These are phyloP conservation scores for Phytophthora pluvialis DNA, from an alignment of 352 stramenopile genomes.

Conservation along the genomic window DNA sequence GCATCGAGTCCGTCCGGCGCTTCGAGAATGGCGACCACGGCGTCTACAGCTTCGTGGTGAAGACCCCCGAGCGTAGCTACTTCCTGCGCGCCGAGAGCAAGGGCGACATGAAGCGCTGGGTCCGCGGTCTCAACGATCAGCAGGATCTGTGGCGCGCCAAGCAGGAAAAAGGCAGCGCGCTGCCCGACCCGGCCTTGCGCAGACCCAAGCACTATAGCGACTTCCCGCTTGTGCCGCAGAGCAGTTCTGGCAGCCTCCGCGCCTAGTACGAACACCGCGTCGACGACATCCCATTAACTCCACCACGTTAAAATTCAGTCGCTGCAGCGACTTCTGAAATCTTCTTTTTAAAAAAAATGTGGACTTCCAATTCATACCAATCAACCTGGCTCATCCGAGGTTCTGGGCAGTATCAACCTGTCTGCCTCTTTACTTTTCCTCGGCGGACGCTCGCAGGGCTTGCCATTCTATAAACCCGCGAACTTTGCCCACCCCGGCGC, in stretches of 20 bases:
- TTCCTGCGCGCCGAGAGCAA: conserved; percentile 84
- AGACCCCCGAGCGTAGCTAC: conserved; percentile 77
- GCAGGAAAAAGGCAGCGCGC: conserved; percentile 34
- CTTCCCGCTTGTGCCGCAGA: conserved; percentile 54
- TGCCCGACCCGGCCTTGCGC: conserved; percentile 43
- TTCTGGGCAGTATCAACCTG: conserved; percentile 12
- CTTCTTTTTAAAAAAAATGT: conserved; percentile 34
- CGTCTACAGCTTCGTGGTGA: conserved; percentile 82
- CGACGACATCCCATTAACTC: conserved; percentile 18
- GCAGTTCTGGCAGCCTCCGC: conserved; percentile 45
- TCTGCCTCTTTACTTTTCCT: conserved; percentile 1
- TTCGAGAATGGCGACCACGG: conserved; percentile 88
- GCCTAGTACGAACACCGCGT: conserved; percentile 27
- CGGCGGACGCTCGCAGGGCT: neutral
- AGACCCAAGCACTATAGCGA: conserved; percentile 83
- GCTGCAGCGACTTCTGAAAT: conserved; percentile 3
- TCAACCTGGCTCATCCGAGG: neutral
- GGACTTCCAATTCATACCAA: conserved; percentile 24
- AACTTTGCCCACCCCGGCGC: conserved; percentile 86
- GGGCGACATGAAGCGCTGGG: conserved; percentile 90
- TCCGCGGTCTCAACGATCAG: conserved; percentile 80
- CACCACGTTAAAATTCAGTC: conserved; percentile 19
- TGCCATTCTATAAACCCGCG: conserved; percentile 63
- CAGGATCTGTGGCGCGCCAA: conserved; percentile 84
- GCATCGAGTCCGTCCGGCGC: conserved; percentile 77